Evolutionary conservation across 129 eudicot species (phyloP).

Genomic region (Scalesia atractyloides): DNA sequence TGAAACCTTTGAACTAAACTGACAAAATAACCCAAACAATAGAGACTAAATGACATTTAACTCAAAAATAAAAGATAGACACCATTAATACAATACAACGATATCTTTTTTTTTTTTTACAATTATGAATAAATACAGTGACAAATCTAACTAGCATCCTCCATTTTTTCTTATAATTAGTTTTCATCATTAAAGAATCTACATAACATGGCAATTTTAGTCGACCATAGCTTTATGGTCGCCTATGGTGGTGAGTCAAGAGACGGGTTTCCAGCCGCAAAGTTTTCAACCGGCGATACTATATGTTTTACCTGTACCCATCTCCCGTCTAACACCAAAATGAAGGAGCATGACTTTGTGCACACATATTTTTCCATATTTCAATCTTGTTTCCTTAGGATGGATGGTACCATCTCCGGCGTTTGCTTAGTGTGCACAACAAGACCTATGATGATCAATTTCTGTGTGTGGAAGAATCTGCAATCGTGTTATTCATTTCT

Average conservation of each 20-base stretch:
- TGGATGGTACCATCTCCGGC: slow-evolving; percentile 55
- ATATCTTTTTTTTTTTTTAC: too few species aligned
- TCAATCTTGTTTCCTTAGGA: slow-evolving; percentile 44
- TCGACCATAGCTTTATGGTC: slow-evolving; percentile 51
- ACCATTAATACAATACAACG: too few species aligned
- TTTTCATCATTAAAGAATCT: slow-evolving; percentile 41
- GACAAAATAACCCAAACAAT: too few species aligned
- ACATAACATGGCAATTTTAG: slow-evolving; percentile 54
- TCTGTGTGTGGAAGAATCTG: slow-evolving; percentile 61
- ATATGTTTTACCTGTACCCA: slow-evolving; percentile 40
- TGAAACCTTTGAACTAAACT: too few species aligned
- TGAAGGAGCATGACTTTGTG: slow-evolving; percentile 29
- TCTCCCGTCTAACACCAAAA: slow-evolving; percentile 20
- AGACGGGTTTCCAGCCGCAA: slow-evolving; percentile 58
- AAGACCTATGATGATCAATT: slow-evolving; percentile 21
- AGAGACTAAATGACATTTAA: too few species aligned
- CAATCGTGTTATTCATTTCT: slow-evolving; percentile 52
- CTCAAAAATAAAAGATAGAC: too few species aligned
- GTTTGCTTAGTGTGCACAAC: slow-evolving; percentile 44
- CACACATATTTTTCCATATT: slow-evolving; percentile 52
- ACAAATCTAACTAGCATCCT: not conserved
- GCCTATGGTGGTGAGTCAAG: slow-evolving; percentile 59
- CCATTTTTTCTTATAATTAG: slow-evolving; percentile 27
- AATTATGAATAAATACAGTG: not conserved
- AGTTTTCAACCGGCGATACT: slow-evolving; percentile 64